Percentiles rank a stretch among this genome's conserved stretches.
These are phyloP conservation scores for Trametes hirsuta DNA, from an alignment of 1,284 basidiomycete genomes.

Conservation along the genomic window DNA sequence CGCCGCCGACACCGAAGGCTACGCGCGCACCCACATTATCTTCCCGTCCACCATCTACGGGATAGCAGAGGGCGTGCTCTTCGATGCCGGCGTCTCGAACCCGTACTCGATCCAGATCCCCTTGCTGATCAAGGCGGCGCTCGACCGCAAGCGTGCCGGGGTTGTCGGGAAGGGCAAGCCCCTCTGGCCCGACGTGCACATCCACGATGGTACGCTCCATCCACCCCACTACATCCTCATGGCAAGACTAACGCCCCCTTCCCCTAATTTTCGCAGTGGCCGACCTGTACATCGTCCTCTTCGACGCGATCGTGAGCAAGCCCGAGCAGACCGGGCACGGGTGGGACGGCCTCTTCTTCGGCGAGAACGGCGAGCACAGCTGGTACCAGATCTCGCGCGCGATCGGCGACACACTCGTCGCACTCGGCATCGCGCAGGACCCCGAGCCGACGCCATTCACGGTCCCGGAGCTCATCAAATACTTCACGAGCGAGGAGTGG, in stretches of 20 bases:
- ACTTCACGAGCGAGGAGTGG: slow-evolving; percentile 7
- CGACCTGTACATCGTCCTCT: slow-evolving; percentile 30
- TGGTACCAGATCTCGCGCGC: slow-evolving; percentile 39
- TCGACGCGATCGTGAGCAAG: slow-evolving; percentile 20
- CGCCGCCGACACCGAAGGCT: slow-evolving; percentile 41
- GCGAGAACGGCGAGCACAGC: slow-evolving; percentile 46
- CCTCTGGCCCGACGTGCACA: slow-evolving; percentile 34
- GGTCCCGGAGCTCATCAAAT: slow-evolving; percentile 33
- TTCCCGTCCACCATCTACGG: slow-evolving; percentile 46
- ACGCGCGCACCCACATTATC: slow-evolving; percentile 42
- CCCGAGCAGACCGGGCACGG: slow-evolving; percentile 37
- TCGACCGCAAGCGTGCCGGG: slow-evolving; percentile 38
- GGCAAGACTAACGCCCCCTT: neutral
- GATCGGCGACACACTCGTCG: slow-evolving; percentile 38
- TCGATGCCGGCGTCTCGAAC: slow-evolving; percentile 42
- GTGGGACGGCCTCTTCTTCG: slow-evolving; percentile 48
- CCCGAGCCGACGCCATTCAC: slow-evolving; percentile 35
- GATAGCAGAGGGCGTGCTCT: slow-evolving; percentile 38
- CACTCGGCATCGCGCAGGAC: slow-evolving; percentile 25
- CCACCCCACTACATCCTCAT: neutral
- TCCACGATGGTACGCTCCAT: slow-evolving; percentile 29
- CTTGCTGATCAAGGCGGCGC: slow-evolving; percentile 28
- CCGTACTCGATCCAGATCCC: slow-evolving; percentile 43
- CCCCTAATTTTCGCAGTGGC: slow-evolving; percentile 15
- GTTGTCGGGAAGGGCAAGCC: slow-evolving; percentile 35